Evolutionary conservation across 2,329 filamentous ascomycete species (phyloP).

Genomic region (Penicillium italicum): DNA sequence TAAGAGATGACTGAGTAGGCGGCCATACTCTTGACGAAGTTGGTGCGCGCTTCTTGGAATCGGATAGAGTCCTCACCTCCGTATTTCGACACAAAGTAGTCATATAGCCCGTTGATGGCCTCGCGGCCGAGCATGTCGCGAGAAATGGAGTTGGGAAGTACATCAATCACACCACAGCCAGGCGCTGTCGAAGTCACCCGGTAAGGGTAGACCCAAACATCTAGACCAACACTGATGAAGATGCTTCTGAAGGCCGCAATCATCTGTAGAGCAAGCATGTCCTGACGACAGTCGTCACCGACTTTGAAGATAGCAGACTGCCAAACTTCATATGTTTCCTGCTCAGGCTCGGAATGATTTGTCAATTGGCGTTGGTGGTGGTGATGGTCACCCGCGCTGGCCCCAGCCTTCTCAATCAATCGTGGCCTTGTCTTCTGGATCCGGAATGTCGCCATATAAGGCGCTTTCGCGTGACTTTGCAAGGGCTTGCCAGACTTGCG

Average conservation of each 20-base stretch:
- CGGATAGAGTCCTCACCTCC: conserved; percentile 91
- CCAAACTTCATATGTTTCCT: conserved; percentile 84
- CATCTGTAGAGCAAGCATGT: conserved; percentile 94
- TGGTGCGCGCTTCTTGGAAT: conserved; percentile 91
- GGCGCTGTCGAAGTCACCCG: conserved; percentile 95
- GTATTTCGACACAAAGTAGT: conserved; percentile 97
- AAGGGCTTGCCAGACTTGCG: conserved; percentile 95
- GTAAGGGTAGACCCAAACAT: conserved; percentile 96
- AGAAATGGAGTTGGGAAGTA: conserved; percentile 94
- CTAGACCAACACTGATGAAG: conserved; percentile 89
- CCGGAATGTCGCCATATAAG: conserved; percentile 98
- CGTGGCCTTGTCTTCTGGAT: conserved; percentile 69
- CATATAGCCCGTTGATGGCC: conserved; percentile 95
- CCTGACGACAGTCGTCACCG: conserved; percentile 95
- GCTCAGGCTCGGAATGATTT: conserved; percentile 25
- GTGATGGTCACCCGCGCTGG: conserved; percentile 25
- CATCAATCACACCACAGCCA: conserved; percentile 96
- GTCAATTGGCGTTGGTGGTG: conserved; percentile 25
- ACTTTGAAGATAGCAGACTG: conserved; percentile 99
- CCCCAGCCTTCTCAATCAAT: conserved; percentile 26
- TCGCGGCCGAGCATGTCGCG: conserved; percentile 98
- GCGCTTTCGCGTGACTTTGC: conserved; percentile 96
- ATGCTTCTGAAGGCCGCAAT: conserved; percentile 97
- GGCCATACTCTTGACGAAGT: conserved; percentile 99
- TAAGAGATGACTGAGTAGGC: conserved; percentile 97